Evolutionary conservation across 352 stramenopile genomes (phyloP).

Genomic region (Phytophthora tentaculata): DNA sequence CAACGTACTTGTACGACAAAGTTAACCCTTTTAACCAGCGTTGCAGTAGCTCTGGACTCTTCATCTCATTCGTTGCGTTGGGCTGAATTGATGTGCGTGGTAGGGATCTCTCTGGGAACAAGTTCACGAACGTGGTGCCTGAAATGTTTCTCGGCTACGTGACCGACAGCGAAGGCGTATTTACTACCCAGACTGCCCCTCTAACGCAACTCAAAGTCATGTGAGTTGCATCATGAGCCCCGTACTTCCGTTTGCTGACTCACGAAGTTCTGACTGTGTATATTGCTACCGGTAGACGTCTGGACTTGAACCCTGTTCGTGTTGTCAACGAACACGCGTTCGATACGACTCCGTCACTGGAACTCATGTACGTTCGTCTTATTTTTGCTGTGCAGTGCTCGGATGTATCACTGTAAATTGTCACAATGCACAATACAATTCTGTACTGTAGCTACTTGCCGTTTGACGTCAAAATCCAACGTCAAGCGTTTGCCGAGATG

Average conservation of each 20-base stretch:
- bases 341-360: slow-evolving; percentile 47
- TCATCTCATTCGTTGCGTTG: slow-evolving; percentile 20
- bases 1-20: slow-evolving; percentile 74
- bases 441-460: slow-evolving; percentile 56
- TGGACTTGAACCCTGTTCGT: slow-evolving; percentile 76
- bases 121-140: slow-evolving; percentile 63
- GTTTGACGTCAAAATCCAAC: slow-evolving; percentile 79
- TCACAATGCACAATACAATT: too few species aligned
- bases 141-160: slow-evolving; percentile 73
- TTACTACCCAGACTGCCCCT: slow-evolving; percentile 44
- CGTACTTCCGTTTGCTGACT: slow-evolving; percentile 4
- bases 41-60: slow-evolving; percentile 12
- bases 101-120: slow-evolving; percentile 78
- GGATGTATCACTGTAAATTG: too few species aligned
- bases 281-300: slow-evolving; percentile 42
- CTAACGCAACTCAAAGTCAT: slow-evolving; percentile 77
- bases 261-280: neutral
- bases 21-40: slow-evolving; percentile 5
- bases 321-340: slow-evolving; percentile 85
- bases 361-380: slow-evolving; percentile 62
- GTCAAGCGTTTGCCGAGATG: slow-evolving; percentile 76
- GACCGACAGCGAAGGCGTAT: slow-evolving; percentile 59
- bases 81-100: neutral
- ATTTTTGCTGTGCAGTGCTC: neutral
- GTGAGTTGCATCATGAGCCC: slow-evolving; percentile 37